phyloP scores from a whole-genome alignment of 2,329 filamentous ascomycete species.

The Celoporthe dispersa region DNA sequence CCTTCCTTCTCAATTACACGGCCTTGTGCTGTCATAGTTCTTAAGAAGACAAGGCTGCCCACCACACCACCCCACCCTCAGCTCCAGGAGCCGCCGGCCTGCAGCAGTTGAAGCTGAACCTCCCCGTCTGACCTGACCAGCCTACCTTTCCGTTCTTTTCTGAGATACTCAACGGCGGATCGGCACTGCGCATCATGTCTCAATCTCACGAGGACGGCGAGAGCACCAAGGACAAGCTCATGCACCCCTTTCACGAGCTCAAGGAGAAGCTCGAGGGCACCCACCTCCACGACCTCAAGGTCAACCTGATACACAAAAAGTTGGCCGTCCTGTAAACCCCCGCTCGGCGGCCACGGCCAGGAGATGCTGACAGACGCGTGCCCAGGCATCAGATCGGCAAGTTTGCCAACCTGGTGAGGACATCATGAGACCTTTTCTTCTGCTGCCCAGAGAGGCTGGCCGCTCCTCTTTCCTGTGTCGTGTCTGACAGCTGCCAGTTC shows the following conservation, averaged over 20 bases:
- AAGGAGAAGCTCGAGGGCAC: constrained; percentile 59
- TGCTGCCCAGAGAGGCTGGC: no score
- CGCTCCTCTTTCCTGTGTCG: neutral
- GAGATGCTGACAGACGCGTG: constrained; percentile 12
- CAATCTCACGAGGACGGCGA: constrained; percentile 19
- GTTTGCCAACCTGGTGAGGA: constrained; percentile 61
- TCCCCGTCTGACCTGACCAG: neutral
- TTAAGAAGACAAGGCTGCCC: neutral
- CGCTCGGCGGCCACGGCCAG: neutral
- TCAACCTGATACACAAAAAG: constrained; percentile 64
- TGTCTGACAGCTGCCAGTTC: constrained; percentile 50
- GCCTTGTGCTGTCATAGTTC: neutral
- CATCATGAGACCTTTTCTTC: neutral
- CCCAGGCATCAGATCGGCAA: constrained; percentile 64
- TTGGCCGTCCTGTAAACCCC: constrained; percentile 36
- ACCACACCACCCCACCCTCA: neutral
- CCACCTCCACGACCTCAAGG: constrained; percentile 61
- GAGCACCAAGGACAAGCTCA: constrained; percentile 52
- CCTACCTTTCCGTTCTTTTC: neutral
- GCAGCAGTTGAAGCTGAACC: neutral
- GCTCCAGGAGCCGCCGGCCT: neutral
- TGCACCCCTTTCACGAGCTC: constrained; percentile 50
- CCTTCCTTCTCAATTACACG: neutral
- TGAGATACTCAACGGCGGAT: neutral
- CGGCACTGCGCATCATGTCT: constrained; percentile 19